These are phyloP conservation scores for Amoebophrya sp. DNA, from an alignment of 169 alveolate species.

Conservation along the genomic window DNA sequence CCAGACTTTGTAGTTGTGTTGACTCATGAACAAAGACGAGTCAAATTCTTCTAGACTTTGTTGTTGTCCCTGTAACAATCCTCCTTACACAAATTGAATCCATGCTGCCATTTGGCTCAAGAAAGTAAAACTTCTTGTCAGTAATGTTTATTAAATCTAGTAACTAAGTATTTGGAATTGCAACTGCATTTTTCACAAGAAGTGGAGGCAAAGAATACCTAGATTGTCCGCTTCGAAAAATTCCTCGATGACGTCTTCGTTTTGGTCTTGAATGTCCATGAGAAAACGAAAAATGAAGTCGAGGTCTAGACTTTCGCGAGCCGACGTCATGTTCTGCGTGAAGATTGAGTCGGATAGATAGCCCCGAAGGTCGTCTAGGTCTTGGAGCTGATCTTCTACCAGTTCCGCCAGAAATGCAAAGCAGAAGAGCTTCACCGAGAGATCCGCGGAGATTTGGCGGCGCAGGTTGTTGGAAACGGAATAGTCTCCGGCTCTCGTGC, in stretches of 20 bases:
- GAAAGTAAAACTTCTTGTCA: no score
- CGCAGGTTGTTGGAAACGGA: background rate
- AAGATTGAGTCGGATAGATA: background rate
- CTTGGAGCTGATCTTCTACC: slow-evolving; percentile 2
- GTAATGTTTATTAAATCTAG: no score
- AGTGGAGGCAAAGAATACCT: background rate
- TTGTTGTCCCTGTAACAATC: background rate
- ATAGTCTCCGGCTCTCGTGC: background rate
- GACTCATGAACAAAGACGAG: no score
- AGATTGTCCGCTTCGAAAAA: slow-evolving; percentile 20
- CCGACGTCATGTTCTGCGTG: background rate
- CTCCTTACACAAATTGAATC: no score
- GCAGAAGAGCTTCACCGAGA: background rate
- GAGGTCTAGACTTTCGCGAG: background rate
- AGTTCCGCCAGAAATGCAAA: slow-evolving; percentile 7
- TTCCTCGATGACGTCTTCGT: background rate
- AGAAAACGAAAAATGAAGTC: background rate
- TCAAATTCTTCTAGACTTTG: no score
- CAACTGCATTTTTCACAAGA: no score
- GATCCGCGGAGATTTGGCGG: background rate
- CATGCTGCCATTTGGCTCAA: no score
- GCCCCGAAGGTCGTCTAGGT: background rate
- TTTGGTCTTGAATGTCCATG: background rate
- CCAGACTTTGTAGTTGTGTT: no score
- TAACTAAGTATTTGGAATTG: no score